phyloP scores from a whole-genome alignment of 2,329 filamentous ascomycete genomes.

The Exophiala aquamarina region DNA sequence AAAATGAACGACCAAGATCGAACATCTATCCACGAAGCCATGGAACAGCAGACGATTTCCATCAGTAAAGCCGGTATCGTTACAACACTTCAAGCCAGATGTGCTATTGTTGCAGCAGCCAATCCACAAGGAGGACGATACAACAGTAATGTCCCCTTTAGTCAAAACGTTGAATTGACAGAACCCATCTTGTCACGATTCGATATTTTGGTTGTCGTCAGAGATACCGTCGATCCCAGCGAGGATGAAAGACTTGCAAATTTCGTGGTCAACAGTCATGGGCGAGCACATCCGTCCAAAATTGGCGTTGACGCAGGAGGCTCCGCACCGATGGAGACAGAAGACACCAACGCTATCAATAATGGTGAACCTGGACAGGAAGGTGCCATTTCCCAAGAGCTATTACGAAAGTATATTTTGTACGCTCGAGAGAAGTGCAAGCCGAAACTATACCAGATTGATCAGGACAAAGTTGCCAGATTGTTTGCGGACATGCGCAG shows the following conservation, averaged over 20 bases:
- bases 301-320: slow-evolving; percentile 49
- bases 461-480: slow-evolving; percentile 92
- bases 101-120: slow-evolving; percentile 92
- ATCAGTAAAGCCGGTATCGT: slow-evolving; percentile 99
- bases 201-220: slow-evolving; percentile 92
- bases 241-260: slow-evolving; percentile 92
- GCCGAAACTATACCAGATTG: slow-evolving; percentile 95
- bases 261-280: slow-evolving; percentile 93
- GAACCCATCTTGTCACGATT: slow-evolving; percentile 98
- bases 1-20: slow-evolving; percentile 99
- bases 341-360: slow-evolving; percentile 44
- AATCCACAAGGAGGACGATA: slow-evolving; percentile 96
- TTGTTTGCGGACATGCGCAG: slow-evolving; percentile 95
- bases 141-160: slow-evolving; percentile 94
- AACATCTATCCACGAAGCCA: slow-evolving; percentile 97
- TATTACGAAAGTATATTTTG: slow-evolving; percentile 93
- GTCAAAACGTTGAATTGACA: slow-evolving; percentile 92
- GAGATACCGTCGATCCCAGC: slow-evolving; percentile 86
- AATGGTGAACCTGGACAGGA: slow-evolving; percentile 52
- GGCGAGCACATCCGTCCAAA: slow-evolving; percentile 74
- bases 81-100: slow-evolving; percentile 92
- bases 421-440: slow-evolving; percentile 87
- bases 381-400: slow-evolving; percentile 82
- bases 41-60: slow-evolving; percentile 99
- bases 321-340: slow-evolving; percentile 63